Base-by-base conservation (phyloP, 805 yeast genomes). In the Starmerella geochares region DNA sequence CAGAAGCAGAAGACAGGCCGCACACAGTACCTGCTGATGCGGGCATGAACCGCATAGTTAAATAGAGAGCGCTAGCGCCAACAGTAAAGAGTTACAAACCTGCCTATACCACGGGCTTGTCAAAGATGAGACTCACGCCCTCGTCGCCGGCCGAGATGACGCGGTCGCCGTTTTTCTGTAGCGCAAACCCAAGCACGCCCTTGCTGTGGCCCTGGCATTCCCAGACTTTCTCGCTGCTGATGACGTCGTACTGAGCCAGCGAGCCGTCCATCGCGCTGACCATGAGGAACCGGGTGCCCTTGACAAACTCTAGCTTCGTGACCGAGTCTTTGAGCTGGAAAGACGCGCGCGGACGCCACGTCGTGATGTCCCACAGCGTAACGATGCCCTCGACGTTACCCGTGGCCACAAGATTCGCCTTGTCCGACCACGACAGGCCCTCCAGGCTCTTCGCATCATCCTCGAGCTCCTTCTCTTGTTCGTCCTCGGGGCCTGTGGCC, bases 131-230 rank as follows among this genome's bases (percentile, higher is more conserved):
- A 11, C 94, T 78, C 28, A 92, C 96, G 58, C 95, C 95, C 66
- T 92, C 98, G 65, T 92, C 98, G 56, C 96, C 96, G 13, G 96
- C 98, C 19, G 96, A 86, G 32, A 87, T 74, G 40, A 92, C 61
- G 63, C 81, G 80, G 46, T 75, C 73, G 24, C 86, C 90, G 41
- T 76, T 68, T 36, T 77, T 79, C 50, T 79, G 76, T 38, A 81
- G 62, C 17, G 82, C 79, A 63, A 92, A 90, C 60, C 86, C 96
- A 55, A 92, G 73, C 17, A 92, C 80, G 54, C 97, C 97, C 83
- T 85, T 84, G 66, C 83, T 83, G 65, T 92, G 98, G 20, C 98
- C 99, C 36, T 79, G 78, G 55, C 94, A 92, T 29, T 75, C 81
- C 69, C 82, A 83, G 51, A 82, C 67, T 60, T 78, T 80, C 52